Base-by-base conservation (phyloP, 2,329 filamentous ascomycete species). In the Ceratocystis cubensis region DNA sequence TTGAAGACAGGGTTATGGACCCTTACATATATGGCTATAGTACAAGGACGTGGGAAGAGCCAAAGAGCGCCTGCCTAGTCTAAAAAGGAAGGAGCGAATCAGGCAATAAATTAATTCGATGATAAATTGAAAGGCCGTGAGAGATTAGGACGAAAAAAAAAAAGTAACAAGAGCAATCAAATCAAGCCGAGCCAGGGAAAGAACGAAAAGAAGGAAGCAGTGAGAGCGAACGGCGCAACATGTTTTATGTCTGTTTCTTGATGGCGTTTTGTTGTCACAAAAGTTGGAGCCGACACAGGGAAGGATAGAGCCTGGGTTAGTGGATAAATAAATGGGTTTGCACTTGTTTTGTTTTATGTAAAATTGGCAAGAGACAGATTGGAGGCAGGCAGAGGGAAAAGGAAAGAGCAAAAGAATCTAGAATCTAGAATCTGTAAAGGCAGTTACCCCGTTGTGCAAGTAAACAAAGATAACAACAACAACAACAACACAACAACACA, bases 221-320 rank as follows among this genome's bases (percentile, higher is more conserved):
- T 8, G 50, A 57, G 25, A 57, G 25, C 8, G 10, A 57, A 57
- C 15, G 17, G 28, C 25, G 30, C 5, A 57, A 28, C 8, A 59
- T 59, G 53, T 59, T 59, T 59, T 33, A 33, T 59, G 53, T 59
- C 8, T 30, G 53, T 59, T 59, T 59, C 53, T 59, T 33, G 28
- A 59, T 20, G 53, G 28, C 53, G 53, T 33, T 33, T 13, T 33
- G n/a, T 59, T 59, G 53, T 30, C 53, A 59, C 25, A 33, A 59
- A 59, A 22, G 25, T 33, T 30, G 53, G 28, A 30, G 28, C 45
- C 45, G 45, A 17, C 17, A 48, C 20, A 20, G 45, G 5, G 7
- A 48, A 17, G 45, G 45, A 48, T 2, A 48, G 45, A 28, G 45
- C 33, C 33, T 10, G 45, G 45, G 45, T 17, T 17, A 46, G 45